These are phyloP conservation scores for Skeletonema marinoi DNA, from an alignment of 108 stramenopile species.

Conservation along the genomic window DNA sequence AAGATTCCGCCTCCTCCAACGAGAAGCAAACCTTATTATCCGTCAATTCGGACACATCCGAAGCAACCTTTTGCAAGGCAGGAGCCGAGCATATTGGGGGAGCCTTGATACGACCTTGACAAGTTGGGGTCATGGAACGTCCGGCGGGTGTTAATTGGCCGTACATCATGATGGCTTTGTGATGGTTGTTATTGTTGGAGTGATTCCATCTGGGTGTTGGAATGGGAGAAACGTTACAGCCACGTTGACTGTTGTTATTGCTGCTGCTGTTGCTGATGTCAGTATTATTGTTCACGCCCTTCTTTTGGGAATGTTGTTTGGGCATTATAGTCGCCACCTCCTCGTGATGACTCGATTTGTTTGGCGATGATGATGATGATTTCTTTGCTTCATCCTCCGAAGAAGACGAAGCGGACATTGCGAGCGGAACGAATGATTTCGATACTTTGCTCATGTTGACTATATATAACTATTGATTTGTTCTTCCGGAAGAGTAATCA, in stretches of 20 bases:
- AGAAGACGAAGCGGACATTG: background rate
- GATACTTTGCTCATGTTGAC: background rate
- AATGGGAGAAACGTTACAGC: conserved; percentile 6
- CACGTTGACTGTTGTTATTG: background rate
- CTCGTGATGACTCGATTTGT: background rate
- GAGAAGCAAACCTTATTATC: conserved; percentile 15
- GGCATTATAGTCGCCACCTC: background rate
- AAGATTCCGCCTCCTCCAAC: conserved; percentile 17
- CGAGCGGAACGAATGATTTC: background rate
- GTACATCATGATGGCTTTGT: background rate
- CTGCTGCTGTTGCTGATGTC: background rate
- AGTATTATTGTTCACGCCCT: background rate
- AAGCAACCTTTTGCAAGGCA: conserved; percentile 20
- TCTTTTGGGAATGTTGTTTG: background rate
- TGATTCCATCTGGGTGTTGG: conserved; percentile 10
- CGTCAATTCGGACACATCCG: conserved; percentile 5
- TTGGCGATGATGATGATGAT: background rate
- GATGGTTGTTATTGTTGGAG: background rate
- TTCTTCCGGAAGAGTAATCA: background rate
- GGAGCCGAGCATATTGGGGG: conserved; percentile 22
- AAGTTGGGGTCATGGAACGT: conserved; percentile 21
- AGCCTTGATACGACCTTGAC: conserved; percentile 39
- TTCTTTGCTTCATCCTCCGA: background rate
- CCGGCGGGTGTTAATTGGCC: conserved; percentile 20
- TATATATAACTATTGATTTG: background rate